Evolutionary conservation across 2,329 filamentous ascomycete genomes (phyloP), one percentile per base, ranked within the genome.

Genomic region (Fusarium foetens): DNA sequence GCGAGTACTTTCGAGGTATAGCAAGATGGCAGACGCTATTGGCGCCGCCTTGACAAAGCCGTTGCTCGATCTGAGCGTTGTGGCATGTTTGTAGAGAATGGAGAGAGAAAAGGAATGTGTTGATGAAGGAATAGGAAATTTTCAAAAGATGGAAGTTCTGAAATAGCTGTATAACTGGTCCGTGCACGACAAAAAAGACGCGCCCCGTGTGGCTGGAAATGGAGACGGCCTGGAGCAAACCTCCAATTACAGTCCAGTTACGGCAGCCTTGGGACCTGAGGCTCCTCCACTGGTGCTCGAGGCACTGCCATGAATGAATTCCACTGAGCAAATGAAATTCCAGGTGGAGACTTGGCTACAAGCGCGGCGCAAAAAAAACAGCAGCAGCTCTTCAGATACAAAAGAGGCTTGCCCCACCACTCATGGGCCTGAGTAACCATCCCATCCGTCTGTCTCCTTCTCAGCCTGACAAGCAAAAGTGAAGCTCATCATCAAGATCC

Each of bases 361-460:
- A 70, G 66, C 48, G 63, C 69, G 49, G 63, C 45, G 67, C 63
- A 68, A 58, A 38, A 63, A 61, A 61, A 36, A 48, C 55, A 67
- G 43, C 35, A 58, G 52, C 27, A 66, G 64, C 62, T 66, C 53
- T 55, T 53, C 72, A 66, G 62, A 74, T 77, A 77, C 75, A 77
- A 77, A 77, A 77, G 75, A 75, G 71, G 75, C 72, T 75, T 77
- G 75, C 75, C 75, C 75, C 75, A 77, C 75, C 75, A 77, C 75
- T 77, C 74, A 72, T 72, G 62, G 71, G 64, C 64, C 74, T 67
- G 65, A 75, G 74, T 72, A 73, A 72, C 74, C 65, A 72, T 72
- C 73, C 66, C 66, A 58, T 75, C 69, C 73, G 52, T 77, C 67
- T 75, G 54, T 77, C 67, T 75, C 71, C 61, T 66, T 68, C 63